A percentile compares a stretch with the other conserved stretches of the same genome.
These are phyloP conservation scores for Globisporangium paroecandrum DNA, from an alignment of 352 stramenopile species.

Conservation along the genomic window DNA sequence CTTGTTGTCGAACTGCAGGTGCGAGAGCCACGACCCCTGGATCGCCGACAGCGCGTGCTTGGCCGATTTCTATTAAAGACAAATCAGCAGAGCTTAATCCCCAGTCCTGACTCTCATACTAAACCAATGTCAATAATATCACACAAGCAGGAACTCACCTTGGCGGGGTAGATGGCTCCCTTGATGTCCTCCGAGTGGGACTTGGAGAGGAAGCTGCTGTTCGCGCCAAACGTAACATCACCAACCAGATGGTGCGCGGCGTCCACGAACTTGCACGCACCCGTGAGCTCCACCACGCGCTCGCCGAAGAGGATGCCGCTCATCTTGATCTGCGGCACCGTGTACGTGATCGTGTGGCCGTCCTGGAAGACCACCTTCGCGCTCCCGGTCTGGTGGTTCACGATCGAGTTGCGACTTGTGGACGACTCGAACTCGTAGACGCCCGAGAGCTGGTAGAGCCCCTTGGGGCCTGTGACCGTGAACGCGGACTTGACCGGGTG, in stretches of 20 bases:
- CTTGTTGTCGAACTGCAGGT: slow-evolving; percentile 68
- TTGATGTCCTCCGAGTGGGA: slow-evolving; percentile 66
- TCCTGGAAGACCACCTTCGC: slow-evolving; percentile 50
- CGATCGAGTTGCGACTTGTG: slow-evolving; percentile 63
- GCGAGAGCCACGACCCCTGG: slow-evolving; percentile 64
- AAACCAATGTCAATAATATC: not conserved
- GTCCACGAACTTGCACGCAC: slow-evolving; percentile 53
- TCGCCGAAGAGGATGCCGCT: slow-evolving; percentile 67
- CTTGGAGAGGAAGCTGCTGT: slow-evolving; percentile 66
- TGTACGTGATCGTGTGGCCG: slow-evolving; percentile 55
- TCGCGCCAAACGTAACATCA: slow-evolving; percentile 61
- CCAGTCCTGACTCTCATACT: not conserved
- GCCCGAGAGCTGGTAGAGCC: slow-evolving; percentile 50
- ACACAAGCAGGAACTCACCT: slow-evolving; percentile 22
- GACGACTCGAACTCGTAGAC: slow-evolving; percentile 72
- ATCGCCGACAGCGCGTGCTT: slow-evolving; percentile 46
- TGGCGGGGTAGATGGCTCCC: slow-evolving; percentile 52
- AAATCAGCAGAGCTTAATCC: not conserved
- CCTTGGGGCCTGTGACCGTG: slow-evolving; percentile 39
- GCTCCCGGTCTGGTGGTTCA: slow-evolving; percentile 56
- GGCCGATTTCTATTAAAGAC: slow-evolving; percentile 29
- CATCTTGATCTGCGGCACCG: slow-evolving; percentile 80
- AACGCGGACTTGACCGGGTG: slow-evolving; percentile 70
- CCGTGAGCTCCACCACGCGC: slow-evolving; percentile 63
- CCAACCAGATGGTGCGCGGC: slow-evolving; percentile 33